phyloP scores from a whole-genome alignment of 805 yeast species.

The Aciculoconidium aculeatum region DNA sequence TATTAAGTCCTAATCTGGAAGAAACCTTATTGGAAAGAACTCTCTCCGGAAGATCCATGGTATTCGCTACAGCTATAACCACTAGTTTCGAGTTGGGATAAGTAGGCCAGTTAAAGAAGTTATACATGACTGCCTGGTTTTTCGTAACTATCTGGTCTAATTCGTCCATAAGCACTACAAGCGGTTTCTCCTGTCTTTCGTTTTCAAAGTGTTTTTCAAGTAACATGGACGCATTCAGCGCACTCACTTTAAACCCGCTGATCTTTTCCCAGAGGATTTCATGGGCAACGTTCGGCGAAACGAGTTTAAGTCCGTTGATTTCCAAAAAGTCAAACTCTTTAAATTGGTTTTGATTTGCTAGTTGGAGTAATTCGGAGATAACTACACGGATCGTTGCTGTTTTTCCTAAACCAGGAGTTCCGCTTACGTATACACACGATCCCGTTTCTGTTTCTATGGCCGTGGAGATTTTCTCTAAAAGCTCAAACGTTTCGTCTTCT shows the following conservation, averaged over 20 bases:
- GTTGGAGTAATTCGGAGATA: slow-evolving; percentile 54
- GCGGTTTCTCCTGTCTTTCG: slow-evolving; percentile 39
- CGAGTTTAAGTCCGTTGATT: slow-evolving; percentile 83
- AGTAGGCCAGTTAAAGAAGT: slow-evolving; percentile 97
- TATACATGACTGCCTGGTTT: slow-evolving; percentile 83
- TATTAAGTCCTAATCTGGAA: slow-evolving; percentile 80
- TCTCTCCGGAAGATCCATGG: slow-evolving; percentile 95
- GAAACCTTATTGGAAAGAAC: slow-evolving; percentile 82
- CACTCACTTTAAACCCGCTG: slow-evolving; percentile 48
- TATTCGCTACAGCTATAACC: slow-evolving; percentile 91
- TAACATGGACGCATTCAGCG: slow-evolving; percentile 58
- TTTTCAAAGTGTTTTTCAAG: slow-evolving; percentile 62
- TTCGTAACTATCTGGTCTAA: slow-evolving; percentile 84
- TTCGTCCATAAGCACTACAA: slow-evolving; percentile 84
- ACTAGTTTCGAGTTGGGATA: slow-evolving; percentile 70
- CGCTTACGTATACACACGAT: slow-evolving; percentile 83
- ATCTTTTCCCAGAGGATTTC: slow-evolving; percentile 77
- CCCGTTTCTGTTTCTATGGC: slow-evolving; percentile 71
- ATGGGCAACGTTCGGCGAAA: slow-evolving; percentile 75
- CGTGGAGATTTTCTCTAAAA: slow-evolving; percentile 63
- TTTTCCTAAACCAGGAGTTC: slow-evolving; percentile 98
- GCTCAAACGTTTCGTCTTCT: slow-evolving; percentile 70
- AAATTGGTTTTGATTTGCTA: slow-evolving; percentile 19
- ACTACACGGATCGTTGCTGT: slow-evolving; percentile 91
- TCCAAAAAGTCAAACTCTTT: slow-evolving; percentile 67